Evolutionary conservation across 2,329 filamentous ascomycete genomes (phyloP), one percentile per base, ranked within the genome.

Genomic region (Trichoderma asperellum): DNA sequence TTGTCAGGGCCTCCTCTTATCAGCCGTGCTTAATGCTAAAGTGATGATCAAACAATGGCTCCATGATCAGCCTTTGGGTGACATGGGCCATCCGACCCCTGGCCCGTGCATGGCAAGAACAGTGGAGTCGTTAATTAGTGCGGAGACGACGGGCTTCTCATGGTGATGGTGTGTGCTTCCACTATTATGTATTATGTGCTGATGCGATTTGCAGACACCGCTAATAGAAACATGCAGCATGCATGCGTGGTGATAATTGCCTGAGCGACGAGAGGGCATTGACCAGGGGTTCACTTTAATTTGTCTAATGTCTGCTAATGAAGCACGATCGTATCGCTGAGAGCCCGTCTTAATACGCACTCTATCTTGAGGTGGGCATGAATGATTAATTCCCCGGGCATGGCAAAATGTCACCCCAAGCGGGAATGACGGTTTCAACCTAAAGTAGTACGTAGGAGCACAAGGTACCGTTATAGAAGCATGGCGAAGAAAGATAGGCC

Each of bases 31-130:
- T 66, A n/a, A 49, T 66, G 53, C 63, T 66, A 66, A 24, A 58
- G 29, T 8, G 63, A 58, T 66, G 63, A 66, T 66, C 63, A 66
- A 66, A 66, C 53, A 34, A 12, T 49, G 40, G 63, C 63, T 66
- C 62, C 62, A 57, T 53, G 62, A 65, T 57, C 35, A 65, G 52
- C 52, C 52, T 55, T 21, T 47, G 52, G n/a, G 35, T 65, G 63
- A 66, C 63, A 57, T 35, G n/a, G 58, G 63, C 63, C 63, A 66
- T 56, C 21, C 40, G 29, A 32, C 49, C 61, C 61, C 63, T 58
- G 53, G 57, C 53, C 37, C n/a, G 29, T 29, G 27, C 53, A 47
- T 66, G 53, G 11, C 47, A 57, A 35, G 27, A 37, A 58, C 63
- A 40, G 63, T n/a, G 63, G 63, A 66, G 63, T 34, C 43, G 24